phyloP scores from a whole-genome alignment of 2,329 filamentous ascomycete genomes.

The Diaporthe sp. region DNA sequence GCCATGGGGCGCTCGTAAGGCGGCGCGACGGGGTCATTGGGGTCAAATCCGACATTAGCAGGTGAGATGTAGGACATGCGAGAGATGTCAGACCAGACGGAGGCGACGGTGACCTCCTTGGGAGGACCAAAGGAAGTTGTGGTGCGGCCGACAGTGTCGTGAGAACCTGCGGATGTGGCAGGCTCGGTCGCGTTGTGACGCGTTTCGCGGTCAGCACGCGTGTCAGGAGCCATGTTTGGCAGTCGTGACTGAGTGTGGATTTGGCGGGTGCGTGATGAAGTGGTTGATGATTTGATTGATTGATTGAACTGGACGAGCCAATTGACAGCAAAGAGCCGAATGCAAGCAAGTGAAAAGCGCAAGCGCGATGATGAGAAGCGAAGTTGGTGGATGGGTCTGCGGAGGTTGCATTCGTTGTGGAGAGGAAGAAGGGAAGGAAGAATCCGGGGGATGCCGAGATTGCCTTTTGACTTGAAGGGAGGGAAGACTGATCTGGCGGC shows the following conservation, averaged over 20 bases:
- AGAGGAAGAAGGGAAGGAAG: background rate
- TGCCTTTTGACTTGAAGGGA: background rate
- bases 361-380: slow-evolving; percentile 25
- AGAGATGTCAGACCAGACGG: slow-evolving; percentile 15
- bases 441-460: background rate
- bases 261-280: background rate
- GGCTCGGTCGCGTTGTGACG: slow-evolving; percentile 56
- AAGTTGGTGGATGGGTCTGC: slow-evolving; percentile 23
- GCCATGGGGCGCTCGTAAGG: slow-evolving; percentile 25
- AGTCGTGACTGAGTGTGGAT: background rate
- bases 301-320: slow-evolving; percentile 23
- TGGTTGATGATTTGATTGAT: background rate
- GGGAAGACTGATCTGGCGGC: background rate
- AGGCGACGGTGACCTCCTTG: slow-evolving; percentile 24
- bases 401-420: slow-evolving; percentile 32
- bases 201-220: slow-evolving; percentile 59
- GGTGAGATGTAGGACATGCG: slow-evolving; percentile 32
- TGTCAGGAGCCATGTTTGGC: slow-evolving; percentile 25
- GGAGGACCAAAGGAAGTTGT: slow-evolving; percentile 22
- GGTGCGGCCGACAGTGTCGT: slow-evolving; percentile 65
- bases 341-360: slow-evolving; percentile 17
- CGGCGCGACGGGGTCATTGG: background rate
- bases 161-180: slow-evolving; percentile 70
- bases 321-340: slow-evolving; percentile 23
- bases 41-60: slow-evolving; percentile 33